Percentiles rank a stretch among this genome's conserved stretches.
Conservation (phyloP, 305 asterid genomes). For the Fraxinus ornus region DNA sequence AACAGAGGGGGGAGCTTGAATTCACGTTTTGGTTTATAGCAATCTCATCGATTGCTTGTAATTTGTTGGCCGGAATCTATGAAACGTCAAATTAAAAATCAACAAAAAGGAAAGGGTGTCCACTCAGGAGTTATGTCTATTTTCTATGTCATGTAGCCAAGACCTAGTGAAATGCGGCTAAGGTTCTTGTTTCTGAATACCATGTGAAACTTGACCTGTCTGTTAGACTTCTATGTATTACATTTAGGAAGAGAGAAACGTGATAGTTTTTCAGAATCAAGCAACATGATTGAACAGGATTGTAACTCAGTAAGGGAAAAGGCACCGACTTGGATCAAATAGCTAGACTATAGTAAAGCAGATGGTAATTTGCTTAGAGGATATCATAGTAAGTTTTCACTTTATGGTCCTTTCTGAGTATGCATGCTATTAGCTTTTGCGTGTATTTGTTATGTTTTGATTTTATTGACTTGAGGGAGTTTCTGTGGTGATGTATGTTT, state of each 20-base stretch:
- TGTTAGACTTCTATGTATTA: background rate
- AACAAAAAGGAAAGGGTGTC: background rate
- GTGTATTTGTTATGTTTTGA: background rate
- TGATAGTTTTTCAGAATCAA: background rate
- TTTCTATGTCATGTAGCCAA: background rate
- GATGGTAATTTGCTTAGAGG: background rate
- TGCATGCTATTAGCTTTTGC: background rate
- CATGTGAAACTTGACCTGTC: background rate
- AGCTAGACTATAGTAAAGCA: background rate
- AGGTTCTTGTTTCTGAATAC: background rate
- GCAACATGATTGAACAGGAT: background rate
- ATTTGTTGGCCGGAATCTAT: background rate
- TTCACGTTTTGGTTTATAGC: background rate
- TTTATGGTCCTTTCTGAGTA: background rate
- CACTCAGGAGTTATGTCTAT: constrained; percentile 1
- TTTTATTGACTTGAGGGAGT: background rate
- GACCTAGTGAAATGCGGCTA: background rate
- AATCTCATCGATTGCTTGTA: background rate
- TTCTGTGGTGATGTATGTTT: background rate
- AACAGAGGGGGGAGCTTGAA: background rate
- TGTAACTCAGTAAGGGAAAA: background rate
- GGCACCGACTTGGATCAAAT: background rate
- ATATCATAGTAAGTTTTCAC: background rate
- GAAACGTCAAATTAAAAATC: background rate
- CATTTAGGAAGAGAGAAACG: background rate